Evolutionary conservation across 2,329 filamentous ascomycete species (phyloP), one percentile per base, ranked within the genome.

Genomic region (Mycosphaerella arachidis): DNA sequence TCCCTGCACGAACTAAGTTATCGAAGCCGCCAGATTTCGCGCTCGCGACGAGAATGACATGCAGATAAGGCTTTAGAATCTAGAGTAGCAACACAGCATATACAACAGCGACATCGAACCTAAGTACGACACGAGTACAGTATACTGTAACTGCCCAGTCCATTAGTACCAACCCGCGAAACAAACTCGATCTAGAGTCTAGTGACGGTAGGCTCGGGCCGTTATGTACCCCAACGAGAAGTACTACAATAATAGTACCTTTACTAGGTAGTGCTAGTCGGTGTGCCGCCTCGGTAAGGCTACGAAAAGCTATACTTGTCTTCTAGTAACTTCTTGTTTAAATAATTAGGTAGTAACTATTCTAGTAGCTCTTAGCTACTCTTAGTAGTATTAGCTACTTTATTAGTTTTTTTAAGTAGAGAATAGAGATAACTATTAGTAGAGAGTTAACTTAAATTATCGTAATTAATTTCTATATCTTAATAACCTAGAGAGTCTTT

Each of bases 91-190:
- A 35, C 74, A 75, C 64, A 56, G 64, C 12, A 78, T 80, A 46
- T 81, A 76, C 68, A 80, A 80, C 62, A 70, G 68, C 53, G 78
- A 80, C 53, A 75, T 80, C 46, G 78, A 80, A 62, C 78, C 78
- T 9, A 78, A 80, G 56, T 77, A 80, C 60, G 76, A 79, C 8
- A 66, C 69, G 75, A 77, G 5, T 72, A 71, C 58, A 24, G 24
- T 24, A 24, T 69, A 67, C 30, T 80, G 78, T 63, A 57, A 57
- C 43, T 80, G 78, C 59, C 58, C 68, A 1, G 75, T 80, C 48
- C 77, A 79, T 59, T 61, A 70, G 27, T 80, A 79, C 61, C 63
- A 73, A 54, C 61, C 60, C 16, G 67, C 62, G 50, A 79, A 79
- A 63, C 66, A 67, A 56, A 61, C 57, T n/a, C 73, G 78, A 6